Conservation (phyloP, 768 basidiomycete genomes). For the Boletus edulis region DNA sequence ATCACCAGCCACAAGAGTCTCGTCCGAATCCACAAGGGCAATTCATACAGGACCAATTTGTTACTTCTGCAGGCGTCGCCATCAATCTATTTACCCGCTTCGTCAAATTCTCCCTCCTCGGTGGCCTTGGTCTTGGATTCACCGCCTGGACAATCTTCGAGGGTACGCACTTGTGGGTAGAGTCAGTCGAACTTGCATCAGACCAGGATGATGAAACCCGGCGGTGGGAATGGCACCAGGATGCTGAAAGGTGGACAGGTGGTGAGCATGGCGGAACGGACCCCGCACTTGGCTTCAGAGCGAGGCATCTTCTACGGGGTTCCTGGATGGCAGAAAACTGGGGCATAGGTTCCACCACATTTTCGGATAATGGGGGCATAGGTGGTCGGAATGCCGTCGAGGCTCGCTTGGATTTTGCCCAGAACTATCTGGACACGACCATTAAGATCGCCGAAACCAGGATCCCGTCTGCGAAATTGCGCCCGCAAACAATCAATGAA, state of each 20-base stretch:
- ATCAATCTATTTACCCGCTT: constrained; percentile 46
- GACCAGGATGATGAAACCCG: constrained; percentile 51
- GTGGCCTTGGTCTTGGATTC: constrained; percentile 41
- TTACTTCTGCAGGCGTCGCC: constrained; percentile 36
- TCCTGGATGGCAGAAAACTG: constrained; percentile 75
- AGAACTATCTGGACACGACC: constrained; percentile 50
- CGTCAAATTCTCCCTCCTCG: constrained; percentile 48
- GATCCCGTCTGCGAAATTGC: constrained; percentile 38
- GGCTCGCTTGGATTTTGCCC: constrained; percentile 52
- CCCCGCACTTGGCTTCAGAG: constrained; percentile 59
- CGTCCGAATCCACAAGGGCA: constrained; percentile 5
- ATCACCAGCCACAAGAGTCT: constrained; percentile 17
- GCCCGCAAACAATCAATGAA: constrained; percentile 49
- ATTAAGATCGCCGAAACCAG: constrained; percentile 44
- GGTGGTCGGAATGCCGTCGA: constrained; percentile 47
- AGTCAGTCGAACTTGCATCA: constrained; percentile 46
- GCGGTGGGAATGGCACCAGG: constrained; percentile 68
- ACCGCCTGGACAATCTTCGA: constrained; percentile 51
- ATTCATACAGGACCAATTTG: constrained; percentile 34
- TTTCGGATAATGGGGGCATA: constrained; percentile 32
- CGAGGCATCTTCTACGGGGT: constrained; percentile 58
- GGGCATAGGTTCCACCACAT: constrained; percentile 48
- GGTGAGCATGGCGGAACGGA: constrained; percentile 67
- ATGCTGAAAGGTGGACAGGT: constrained; percentile 62
- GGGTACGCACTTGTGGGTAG: constrained; percentile 61